A percentile compares a stretch with the other conserved stretches of the same genome.
Evolutionary conservation across 306 rosid species (phyloP).

Genomic region (Lathyrus oleraceus): DNA sequence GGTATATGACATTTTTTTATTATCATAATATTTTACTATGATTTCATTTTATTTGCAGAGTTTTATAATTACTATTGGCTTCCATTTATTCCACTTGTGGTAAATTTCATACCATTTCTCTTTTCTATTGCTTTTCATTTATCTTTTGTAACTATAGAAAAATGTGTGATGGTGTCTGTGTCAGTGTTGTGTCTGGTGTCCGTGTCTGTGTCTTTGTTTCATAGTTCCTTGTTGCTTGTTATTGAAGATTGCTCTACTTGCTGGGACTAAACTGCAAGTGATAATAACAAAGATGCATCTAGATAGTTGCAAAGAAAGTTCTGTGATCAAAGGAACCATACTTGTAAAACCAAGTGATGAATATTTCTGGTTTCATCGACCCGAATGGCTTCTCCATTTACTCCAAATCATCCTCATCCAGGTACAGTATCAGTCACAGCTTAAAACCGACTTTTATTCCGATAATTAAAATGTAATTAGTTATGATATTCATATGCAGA

Average conservation of each 20-base stretch:
- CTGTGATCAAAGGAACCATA: slow-evolving; percentile 53
- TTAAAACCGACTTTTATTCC: no score
- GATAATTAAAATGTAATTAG: not conserved
- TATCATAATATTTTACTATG: not conserved
- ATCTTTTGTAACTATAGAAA: no score
- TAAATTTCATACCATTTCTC: slow-evolving; percentile 19
- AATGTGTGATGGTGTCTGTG: no score
- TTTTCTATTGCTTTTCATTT: no score
- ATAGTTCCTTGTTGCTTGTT: not conserved
- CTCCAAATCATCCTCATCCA: slow-evolving; percentile 60
- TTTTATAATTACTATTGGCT: slow-evolving; percentile 70
- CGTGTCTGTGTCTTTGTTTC: no score
- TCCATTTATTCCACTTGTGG: slow-evolving; percentile 73
- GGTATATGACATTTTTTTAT: slow-evolving; percentile 42
- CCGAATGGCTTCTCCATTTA: slow-evolving; percentile 61
- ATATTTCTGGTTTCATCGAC: slow-evolving; percentile 62
- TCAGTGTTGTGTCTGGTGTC: no score
- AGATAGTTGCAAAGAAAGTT: slow-evolving; percentile 50
- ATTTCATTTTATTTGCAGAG: slow-evolving; percentile 45
- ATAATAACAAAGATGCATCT: slow-evolving; percentile 63
- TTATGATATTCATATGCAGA: slow-evolving; percentile 39
- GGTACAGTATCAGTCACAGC: slow-evolving; percentile 34
- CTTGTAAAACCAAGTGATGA: slow-evolving; percentile 57
- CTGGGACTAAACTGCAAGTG: slow-evolving; percentile 64
- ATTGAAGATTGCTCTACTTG: slow-evolving; percentile 54